Percentiles rank a stretch among this genome's conserved stretches.
Conservation (phyloP, 2,329 filamentous ascomycete genomes). For the Ophiostoma tasmaniense region DNA sequence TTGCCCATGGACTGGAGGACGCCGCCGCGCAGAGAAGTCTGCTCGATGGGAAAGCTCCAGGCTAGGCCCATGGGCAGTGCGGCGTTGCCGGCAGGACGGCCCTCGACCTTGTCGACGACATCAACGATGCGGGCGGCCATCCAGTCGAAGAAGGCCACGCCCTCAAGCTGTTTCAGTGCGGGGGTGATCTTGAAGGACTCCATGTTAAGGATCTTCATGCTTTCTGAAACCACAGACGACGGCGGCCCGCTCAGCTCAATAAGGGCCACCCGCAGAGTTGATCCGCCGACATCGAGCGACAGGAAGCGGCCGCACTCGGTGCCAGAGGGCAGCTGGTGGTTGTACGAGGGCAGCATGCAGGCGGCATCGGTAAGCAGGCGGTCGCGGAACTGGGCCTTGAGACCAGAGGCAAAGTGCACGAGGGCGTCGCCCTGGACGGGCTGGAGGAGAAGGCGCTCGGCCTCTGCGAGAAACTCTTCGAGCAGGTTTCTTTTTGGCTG, state of each 20-base stretch:
- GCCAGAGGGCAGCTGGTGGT: conserved; percentile 54
- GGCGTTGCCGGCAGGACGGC: conserved; percentile 23
- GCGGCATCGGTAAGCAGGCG: conserved; percentile 43
- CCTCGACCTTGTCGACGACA: conserved; percentile 40
- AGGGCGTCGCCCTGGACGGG: conserved; percentile 41
- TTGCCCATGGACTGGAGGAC: conserved; percentile 57
- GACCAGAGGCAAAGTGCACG: conserved; percentile 36
- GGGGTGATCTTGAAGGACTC: conserved; percentile 48
- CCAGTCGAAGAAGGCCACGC: conserved; percentile 58
- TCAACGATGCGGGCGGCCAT: conserved; percentile 54
- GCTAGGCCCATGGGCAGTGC: conserved; percentile 51
- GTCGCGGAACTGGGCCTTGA: conserved; percentile 49
- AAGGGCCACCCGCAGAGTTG: conserved; percentile 56
- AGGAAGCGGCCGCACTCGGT: conserved; percentile 51
- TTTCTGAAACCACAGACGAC: conserved; percentile 33
- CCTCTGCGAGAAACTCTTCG: conserved; percentile 47
- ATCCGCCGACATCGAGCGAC: conserved; percentile 60
- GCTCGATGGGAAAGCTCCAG: conserved; percentile 63
- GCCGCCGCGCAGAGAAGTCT: conserved; percentile 54
- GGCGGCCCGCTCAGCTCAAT: conserved; percentile 45
- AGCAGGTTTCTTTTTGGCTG: not conserved
- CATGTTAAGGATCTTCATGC: conserved; percentile 42
- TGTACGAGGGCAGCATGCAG: conserved; percentile 60
- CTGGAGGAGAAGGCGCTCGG: conserved; percentile 43
- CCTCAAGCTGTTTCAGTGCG: conserved; percentile 47